These are phyloP conservation scores for Capronia epimyces DNA, from an alignment of 2,329 filamentous ascomycete genomes.

Conservation along the genomic window DNA sequence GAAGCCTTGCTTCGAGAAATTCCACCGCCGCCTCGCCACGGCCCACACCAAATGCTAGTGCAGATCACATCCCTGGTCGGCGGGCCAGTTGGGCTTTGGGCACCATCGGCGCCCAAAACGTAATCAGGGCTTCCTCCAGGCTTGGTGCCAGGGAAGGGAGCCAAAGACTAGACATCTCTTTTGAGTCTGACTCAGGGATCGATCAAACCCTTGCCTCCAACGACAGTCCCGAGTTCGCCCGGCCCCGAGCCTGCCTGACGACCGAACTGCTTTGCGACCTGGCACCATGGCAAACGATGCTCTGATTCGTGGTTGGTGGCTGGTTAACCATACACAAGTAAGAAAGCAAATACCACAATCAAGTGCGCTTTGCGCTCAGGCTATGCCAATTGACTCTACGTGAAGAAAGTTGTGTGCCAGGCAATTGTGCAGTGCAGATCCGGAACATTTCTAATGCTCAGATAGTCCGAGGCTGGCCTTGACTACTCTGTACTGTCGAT, in stretches of 20 bases:
- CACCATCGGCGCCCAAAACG: constrained; percentile 8
- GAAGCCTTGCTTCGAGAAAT: constrained; percentile 13
- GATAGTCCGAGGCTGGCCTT: too few relatives aligned
- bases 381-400: too few relatives aligned
- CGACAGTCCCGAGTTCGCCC: neutral
- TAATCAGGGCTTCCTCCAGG: constrained; percentile 7
- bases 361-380: too few relatives aligned
- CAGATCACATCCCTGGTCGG: constrained; percentile 23
- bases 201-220: constrained; percentile 1
- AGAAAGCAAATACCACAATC: too few relatives aligned
- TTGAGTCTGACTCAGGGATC: neutral
- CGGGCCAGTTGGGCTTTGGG: constrained; percentile 16
- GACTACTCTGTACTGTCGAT: constrained; percentile 1
- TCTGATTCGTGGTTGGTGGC: neutral
- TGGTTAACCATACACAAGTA: neutral
- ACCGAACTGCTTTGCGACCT: constrained; percentile 1
- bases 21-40: constrained; percentile 11
- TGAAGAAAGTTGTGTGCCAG: too few relatives aligned
- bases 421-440: too few relatives aligned
- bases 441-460: too few relatives aligned
- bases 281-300: neutral
- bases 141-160: too few relatives aligned
- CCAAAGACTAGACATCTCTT: neutral
- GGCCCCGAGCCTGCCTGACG: neutral
- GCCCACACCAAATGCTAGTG: constrained; percentile 16